phyloP scores from a whole-genome alignment of 345 rosid species.

The Populus nigra region DNA sequence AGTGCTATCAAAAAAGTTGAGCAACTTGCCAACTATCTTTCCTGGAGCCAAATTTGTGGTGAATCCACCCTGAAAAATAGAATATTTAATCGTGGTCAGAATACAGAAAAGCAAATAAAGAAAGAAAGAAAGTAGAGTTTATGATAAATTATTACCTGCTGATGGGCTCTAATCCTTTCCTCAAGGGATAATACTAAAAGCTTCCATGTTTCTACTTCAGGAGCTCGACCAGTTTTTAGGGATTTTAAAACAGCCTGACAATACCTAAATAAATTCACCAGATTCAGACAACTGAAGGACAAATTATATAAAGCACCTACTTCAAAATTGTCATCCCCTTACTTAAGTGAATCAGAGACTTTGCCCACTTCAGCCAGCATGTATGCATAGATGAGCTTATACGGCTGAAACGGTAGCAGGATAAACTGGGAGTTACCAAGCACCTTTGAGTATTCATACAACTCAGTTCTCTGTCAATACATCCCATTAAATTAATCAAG shows the following conservation, averaged over 20 bases:
- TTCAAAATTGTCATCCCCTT: constrained; percentile 30
- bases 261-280: constrained; percentile 44
- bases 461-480: constrained; percentile 85
- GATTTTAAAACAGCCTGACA: constrained; percentile 70
- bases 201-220: constrained; percentile 70
- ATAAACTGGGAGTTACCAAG: constrained; percentile 93
- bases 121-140: not conserved
- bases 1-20: constrained; percentile 74
- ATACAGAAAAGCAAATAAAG: not conserved
- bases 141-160: constrained; percentile 48
- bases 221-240: constrained; percentile 63
- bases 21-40: constrained; percentile 70
- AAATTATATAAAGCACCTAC: constrained; percentile 10
- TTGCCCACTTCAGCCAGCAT: constrained; percentile 98
- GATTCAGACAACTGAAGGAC: constrained; percentile 29
- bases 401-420: constrained; percentile 89
- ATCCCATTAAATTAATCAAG: constrained; percentile 27
- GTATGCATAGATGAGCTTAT: constrained; percentile 89
- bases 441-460: constrained; percentile 90
- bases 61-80: constrained; percentile 64
- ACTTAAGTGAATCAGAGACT: constrained; percentile 89
- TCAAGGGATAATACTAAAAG: constrained; percentile 58
- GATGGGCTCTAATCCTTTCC: constrained; percentile 67
- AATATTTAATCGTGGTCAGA: constrained; percentile 1
- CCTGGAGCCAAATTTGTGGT: constrained; percentile 66